Evolutionary conservation across 2,329 filamentous ascomycete genomes (phyloP), one percentile per base, ranked within the genome.

Genomic region (Aspergillus aculeatinus): DNA sequence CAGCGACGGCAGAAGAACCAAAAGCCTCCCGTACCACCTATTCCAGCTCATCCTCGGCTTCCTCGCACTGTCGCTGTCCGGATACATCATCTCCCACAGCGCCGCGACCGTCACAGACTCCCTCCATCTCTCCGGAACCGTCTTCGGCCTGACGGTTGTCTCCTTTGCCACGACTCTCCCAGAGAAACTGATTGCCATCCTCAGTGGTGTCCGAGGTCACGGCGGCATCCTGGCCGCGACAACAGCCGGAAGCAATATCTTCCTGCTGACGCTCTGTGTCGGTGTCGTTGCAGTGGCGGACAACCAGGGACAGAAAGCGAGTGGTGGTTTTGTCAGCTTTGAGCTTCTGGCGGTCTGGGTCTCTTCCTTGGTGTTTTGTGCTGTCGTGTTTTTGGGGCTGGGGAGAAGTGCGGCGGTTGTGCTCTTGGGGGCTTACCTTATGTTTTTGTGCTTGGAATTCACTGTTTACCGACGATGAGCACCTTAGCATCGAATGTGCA

Each of bases 171-270:
- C 82, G 0, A 84, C 82, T 0, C 70, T 85, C 1, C 82, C 83
- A 0, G 82, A 85, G 64, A 84, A 84, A 64, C 75, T 84, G 44
- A 65, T 85, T 51, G 79, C 82, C 1, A 72, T 83, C 4, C 62
- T 84, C 25, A 81, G 81, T 60, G 79, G 81, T 16, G 71, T 66
- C 11, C 76, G 79, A 14, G 81, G 80, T 4, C 78, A 83, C 19
- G 67, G 70, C 2, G 81, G 81, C 1, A 82, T 85, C 51, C 67
- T 85, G 9, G 79, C 82, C 5, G 83, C 82, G 0, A 83, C 81
- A 49, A 82, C 81, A 3, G 81, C 78, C 0, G 82, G 82, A 4
- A 83, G 81, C 62, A 85, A 85, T 60, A 81, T 85, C 35, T 85
- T 85, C 65, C 70, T 85, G 33, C 70, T 84, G 16, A 79, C 81